These are phyloP conservation scores for Coemansia sp. DNA, from an alignment of 192 early-diverging fungal genomes.

Conservation along the genomic window DNA sequence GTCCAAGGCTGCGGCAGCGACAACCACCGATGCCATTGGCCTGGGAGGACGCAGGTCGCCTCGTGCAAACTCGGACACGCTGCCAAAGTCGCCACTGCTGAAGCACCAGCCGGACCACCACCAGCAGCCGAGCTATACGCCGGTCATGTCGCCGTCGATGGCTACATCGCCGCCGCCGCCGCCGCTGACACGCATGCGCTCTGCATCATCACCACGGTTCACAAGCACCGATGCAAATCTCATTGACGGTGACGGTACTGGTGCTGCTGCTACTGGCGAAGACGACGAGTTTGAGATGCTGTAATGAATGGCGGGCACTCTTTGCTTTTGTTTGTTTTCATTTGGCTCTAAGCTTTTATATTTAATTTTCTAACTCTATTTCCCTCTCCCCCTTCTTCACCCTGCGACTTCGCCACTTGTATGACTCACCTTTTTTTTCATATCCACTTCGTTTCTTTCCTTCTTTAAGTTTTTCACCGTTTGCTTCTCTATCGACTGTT, in stretches of 20 bases:
- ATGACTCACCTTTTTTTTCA: slow-evolving; percentile 3
- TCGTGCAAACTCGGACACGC: slow-evolving; percentile 48
- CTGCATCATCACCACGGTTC: slow-evolving; percentile 52
- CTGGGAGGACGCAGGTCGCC: slow-evolving; percentile 44
- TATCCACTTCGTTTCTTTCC: slow-evolving; percentile 13
- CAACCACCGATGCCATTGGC: neutral
- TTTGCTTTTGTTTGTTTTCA: neutral
- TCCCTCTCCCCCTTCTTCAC: too few species aligned
- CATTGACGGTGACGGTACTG: slow-evolving; percentile 5
- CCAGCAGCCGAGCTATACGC: slow-evolving; percentile 10
- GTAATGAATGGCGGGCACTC: neutral
- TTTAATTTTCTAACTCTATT: neutral
- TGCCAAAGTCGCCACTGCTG: slow-evolving; percentile 36
- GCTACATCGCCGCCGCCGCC: slow-evolving; percentile 11
- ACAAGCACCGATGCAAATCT: slow-evolving; percentile 19
- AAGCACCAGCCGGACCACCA: slow-evolving; percentile 9
- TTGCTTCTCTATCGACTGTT: neutral
- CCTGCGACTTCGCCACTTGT: neutral
- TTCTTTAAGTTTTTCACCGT: neutral
- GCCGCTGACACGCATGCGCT: slow-evolving; percentile 31
- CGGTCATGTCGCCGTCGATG: slow-evolving; percentile 11
- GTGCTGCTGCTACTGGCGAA: neutral
- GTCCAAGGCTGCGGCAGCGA: slow-evolving; percentile 16
- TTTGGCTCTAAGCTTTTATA: neutral
- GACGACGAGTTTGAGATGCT: slow-evolving; percentile 41